A percentile compares a stretch with the other conserved stretches of the same genome.
phyloP scores from a whole-genome alignment of 2,329 filamentous ascomycete species.

The Mycosphaerella sp. region DNA sequence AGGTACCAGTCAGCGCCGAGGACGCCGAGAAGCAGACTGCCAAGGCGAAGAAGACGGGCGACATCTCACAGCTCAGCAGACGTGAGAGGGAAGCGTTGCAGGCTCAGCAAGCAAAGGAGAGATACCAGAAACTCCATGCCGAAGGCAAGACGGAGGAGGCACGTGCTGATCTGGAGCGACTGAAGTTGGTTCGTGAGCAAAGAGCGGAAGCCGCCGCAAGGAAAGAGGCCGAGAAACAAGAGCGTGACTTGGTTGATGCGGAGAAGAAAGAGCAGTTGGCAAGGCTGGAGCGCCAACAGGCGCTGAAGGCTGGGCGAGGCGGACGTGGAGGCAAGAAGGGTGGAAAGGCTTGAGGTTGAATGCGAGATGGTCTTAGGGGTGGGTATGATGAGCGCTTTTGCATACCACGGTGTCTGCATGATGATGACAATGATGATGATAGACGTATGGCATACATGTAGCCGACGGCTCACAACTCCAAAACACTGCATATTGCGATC shows the following conservation, averaged over 20 bases:
- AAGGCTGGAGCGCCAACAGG: conserved; percentile 44
- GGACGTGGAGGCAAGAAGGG: conserved; percentile 42
- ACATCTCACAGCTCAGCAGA: conserved; percentile 53
- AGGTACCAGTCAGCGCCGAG: conserved; percentile 46
- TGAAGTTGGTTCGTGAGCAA: conserved; percentile 77
- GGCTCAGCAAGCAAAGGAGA: conserved; percentile 80
- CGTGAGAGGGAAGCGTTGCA: conserved; percentile 73
- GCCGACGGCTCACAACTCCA: too few species aligned
- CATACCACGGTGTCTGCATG: conserved; percentile 9
- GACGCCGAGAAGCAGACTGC: conserved; percentile 45
- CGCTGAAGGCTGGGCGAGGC: conserved; percentile 36
- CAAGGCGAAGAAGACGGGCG: conserved; percentile 53
- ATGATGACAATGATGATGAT: conserved; percentile 6
- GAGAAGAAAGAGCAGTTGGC: conserved; percentile 46
- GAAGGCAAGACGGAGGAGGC: conserved; percentile 97
- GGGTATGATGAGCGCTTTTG: conserved; percentile 6
- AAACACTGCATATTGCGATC: too few species aligned
- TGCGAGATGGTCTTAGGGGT: background rate
- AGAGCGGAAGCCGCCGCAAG: conserved; percentile 75
- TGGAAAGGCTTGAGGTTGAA: conserved; percentile 30
- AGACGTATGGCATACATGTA: conserved; percentile 6
- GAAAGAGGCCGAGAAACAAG: conserved; percentile 62
- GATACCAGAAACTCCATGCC: conserved; percentile 84
- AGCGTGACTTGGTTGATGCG: conserved; percentile 53
- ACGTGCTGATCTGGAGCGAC: conserved; percentile 75